A percentile compares a stretch with the other conserved stretches of the same genome.
Conservation (phyloP, 2,329 filamentous ascomycete genomes). For the Curvularia sp. region DNA sequence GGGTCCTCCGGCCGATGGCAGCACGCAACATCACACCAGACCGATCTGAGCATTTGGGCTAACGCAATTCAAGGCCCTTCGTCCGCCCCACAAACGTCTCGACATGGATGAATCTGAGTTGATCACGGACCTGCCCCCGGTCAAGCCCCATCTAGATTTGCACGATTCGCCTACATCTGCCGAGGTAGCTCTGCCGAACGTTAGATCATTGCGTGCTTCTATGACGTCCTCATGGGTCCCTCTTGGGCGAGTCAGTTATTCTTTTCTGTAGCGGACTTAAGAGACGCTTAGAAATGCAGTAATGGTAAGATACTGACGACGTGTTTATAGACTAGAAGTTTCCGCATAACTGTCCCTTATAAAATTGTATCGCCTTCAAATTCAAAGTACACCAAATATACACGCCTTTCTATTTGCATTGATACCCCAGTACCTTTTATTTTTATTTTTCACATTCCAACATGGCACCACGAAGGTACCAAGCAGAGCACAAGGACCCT, state of each 20-base stretch:
- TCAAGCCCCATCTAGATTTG: not conserved
- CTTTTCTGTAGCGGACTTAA: not conserved
- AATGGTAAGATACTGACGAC: not conserved
- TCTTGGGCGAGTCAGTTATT: not conserved
- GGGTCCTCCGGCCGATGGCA: not conserved
- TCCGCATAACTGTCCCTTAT: not conserved
- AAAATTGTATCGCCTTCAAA: not conserved
- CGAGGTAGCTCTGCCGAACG: slow-evolving; percentile 1
- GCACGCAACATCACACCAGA: not conserved
- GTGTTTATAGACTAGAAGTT: not conserved
- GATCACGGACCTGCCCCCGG: not conserved
- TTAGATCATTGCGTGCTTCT: not conserved
- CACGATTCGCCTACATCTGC: slow-evolving; percentile 17
- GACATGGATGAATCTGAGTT: slow-evolving; percentile 2
- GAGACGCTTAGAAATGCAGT: slow-evolving; percentile 18
- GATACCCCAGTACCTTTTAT: slow-evolving; percentile 6
- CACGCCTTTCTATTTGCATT: not conserved
- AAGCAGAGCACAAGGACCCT: slow-evolving; percentile 52
- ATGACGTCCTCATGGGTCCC: slow-evolving; percentile 19
- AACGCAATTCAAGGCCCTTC: not conserved
- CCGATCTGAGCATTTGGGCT: not conserved
- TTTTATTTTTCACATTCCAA: not conserved
- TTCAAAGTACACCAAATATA: not conserved
- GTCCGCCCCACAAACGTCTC: slow-evolving; percentile 4
- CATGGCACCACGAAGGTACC: slow-evolving; percentile 52